A percentile compares a stretch with the other conserved stretches of the same genome.
Conservation (phyloP, 1,284 basidiomycete genomes). For the Exsudoporus floridanus region DNA sequence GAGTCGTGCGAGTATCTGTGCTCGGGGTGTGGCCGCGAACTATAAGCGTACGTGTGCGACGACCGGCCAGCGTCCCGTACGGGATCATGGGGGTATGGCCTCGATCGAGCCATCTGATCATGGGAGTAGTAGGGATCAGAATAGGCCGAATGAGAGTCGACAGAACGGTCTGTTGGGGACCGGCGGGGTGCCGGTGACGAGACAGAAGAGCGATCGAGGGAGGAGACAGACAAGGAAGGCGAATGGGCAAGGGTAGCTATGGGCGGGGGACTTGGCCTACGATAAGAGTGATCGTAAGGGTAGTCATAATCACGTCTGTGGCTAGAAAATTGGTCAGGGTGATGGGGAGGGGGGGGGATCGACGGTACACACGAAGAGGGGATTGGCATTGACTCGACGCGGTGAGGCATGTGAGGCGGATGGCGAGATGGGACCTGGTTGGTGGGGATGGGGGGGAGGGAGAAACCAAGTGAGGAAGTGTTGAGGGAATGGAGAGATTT, state of each 20-base stretch:
- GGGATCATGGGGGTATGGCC: constrained; percentile 38
- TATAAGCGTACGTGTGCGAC: constrained; percentile 35
- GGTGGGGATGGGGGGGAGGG: constrained; percentile 8
- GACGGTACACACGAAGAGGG: constrained; percentile 31
- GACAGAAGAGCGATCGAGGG: constrained; percentile 57
- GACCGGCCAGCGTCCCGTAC: constrained; percentile 34
- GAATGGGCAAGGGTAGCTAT: constrained; percentile 59
- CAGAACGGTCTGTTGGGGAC: constrained; percentile 31
- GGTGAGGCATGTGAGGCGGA: constrained; percentile 32
- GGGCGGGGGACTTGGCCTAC: constrained; percentile 52
- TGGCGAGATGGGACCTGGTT: constrained; percentile 6
- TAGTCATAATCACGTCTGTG: constrained; percentile 44
- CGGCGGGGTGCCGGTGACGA: constrained; percentile 52
- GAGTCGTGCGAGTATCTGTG: constrained; percentile 36
- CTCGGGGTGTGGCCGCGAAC: constrained; percentile 28
- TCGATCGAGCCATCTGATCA: constrained; percentile 33
- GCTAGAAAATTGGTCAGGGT: constrained; percentile 25
- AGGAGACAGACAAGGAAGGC: constrained; percentile 58
- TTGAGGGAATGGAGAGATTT: constrained; percentile 26
- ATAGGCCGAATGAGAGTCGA: constrained; percentile 30
- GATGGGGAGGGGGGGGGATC: constrained; percentile 10
- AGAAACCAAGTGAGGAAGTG: constrained; percentile 20
- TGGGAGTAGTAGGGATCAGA: constrained; percentile 36
- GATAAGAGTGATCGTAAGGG: constrained; percentile 41
- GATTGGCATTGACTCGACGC: constrained; percentile 34